A percentile compares a stretch with the other conserved stretches of the same genome.
Evolutionary conservation across 805 yeast genomes (phyloP).

Genomic region (Sporopachydermia quercuum): DNA sequence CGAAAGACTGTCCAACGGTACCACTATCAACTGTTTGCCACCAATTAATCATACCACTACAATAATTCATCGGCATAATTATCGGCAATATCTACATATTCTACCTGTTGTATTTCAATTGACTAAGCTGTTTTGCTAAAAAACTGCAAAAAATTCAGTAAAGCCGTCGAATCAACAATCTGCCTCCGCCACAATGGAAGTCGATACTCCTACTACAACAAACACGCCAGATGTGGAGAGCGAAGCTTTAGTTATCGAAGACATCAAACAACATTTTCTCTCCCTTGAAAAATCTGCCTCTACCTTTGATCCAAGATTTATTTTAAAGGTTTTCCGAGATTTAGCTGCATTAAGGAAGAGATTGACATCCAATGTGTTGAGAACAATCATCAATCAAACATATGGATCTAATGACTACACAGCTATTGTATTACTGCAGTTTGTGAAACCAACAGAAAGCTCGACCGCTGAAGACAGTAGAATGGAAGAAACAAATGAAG

Average conservation of each 20-base stretch:
- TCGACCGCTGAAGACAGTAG: conserved; percentile 21
- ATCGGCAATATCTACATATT: too few species aligned
- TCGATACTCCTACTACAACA: not conserved
- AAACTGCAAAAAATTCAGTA: too few species aligned
- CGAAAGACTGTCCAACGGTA: too few species aligned
- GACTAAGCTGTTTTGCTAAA: too few species aligned
- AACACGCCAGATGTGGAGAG: not conserved
- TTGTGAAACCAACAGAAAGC: conserved; percentile 18
- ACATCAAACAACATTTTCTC: conserved; percentile 24
- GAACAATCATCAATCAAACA: conserved; percentile 34
- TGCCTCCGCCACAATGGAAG: not conserved
- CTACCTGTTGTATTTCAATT: too few species aligned
- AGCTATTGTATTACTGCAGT: conserved; percentile 26
- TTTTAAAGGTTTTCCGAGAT: conserved; percentile 75
- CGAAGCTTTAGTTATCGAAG: conserved; percentile 8
- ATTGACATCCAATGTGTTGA: conserved; percentile 38
- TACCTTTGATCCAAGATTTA: conserved; percentile 73
- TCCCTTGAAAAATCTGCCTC: conserved; percentile 47
- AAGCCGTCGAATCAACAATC: too few species aligned
- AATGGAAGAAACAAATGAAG: conserved; percentile 17
- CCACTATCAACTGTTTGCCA: too few species aligned
- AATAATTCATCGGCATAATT: too few species aligned
- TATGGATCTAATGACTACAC: conserved; percentile 37
- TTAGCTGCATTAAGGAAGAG: conserved; percentile 60
- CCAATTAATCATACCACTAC: too few species aligned